Evolutionary conservation across 2,329 filamentous ascomycete species (phyloP).

Genomic region (Trichophyton verrucosum): DNA sequence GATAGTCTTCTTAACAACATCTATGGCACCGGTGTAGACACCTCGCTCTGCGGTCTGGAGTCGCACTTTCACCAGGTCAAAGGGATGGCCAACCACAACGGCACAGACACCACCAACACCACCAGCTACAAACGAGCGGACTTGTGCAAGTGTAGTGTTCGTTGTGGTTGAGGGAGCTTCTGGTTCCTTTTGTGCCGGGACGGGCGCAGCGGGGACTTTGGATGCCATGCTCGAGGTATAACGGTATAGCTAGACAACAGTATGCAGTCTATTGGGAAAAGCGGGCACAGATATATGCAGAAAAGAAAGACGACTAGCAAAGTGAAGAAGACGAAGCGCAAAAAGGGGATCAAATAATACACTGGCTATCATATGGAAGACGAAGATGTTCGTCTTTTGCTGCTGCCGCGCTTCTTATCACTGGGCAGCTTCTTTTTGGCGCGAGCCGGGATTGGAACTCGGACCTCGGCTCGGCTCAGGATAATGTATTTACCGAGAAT

Average conservation of each 20-base stretch:
- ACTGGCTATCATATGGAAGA: neutral
- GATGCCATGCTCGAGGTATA: neutral
- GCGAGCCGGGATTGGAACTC: neutral
- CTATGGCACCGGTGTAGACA: slow-evolving; percentile 78
- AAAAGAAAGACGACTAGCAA: slow-evolving; percentile 5
- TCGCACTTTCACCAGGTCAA: slow-evolving; percentile 94
- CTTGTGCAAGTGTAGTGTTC: slow-evolving; percentile 46
- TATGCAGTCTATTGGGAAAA: neutral
- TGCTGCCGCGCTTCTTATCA: neutral
- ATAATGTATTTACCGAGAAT: neutral
- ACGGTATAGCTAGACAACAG: neutral
- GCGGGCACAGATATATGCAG: neutral
- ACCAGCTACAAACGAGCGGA: slow-evolving; percentile 76
- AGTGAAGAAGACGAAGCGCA: neutral
- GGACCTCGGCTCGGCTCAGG: slow-evolving; percentile 20
- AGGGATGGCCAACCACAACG: slow-evolving; percentile 88
- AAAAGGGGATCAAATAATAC: slow-evolving; percentile 4
- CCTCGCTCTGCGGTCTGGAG: slow-evolving; percentile 92
- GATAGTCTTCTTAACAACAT: slow-evolving; percentile 80
- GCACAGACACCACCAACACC: slow-evolving; percentile 90
- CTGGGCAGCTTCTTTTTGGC: neutral
- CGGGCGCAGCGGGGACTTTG: slow-evolving; percentile 13
- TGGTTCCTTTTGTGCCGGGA: slow-evolving; percentile 20
- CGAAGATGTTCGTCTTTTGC: neutral
- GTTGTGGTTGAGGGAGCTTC: slow-evolving; percentile 13